These are phyloP conservation scores for Sphaerostilbella broomeana DNA, from an alignment of 2,329 filamentous ascomycete genomes.

Conservation along the genomic window DNA sequence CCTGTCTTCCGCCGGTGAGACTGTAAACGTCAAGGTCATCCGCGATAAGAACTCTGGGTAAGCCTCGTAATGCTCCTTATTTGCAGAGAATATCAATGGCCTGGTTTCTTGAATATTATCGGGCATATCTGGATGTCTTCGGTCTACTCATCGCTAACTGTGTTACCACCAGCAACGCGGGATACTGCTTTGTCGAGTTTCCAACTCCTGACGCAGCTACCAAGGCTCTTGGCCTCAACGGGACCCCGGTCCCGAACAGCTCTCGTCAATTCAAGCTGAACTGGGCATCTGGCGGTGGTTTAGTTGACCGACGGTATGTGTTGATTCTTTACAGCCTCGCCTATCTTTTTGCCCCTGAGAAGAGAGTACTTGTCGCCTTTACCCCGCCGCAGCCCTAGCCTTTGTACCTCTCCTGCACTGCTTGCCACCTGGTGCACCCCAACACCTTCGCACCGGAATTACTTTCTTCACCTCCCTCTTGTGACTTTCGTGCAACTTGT, in stretches of 20 bases:
- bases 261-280: slow-evolving; percentile 96
- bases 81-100: no score
- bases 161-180: slow-evolving; percentile 66
- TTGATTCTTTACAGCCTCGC: not conserved
- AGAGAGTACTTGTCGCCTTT: not conserved
- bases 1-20: slow-evolving; percentile 80
- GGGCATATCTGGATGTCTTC: no score
- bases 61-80: slow-evolving; percentile 19
- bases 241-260: slow-evolving; percentile 85
- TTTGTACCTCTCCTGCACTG: slow-evolving; percentile 1
- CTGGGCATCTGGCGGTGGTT: slow-evolving; percentile 94
- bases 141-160: no score
- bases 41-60: slow-evolving; percentile 98
- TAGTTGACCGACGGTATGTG: slow-evolving; percentile 81
- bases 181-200: slow-evolving; percentile 98
- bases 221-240: slow-evolving; percentile 87
- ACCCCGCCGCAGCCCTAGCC: not conserved
- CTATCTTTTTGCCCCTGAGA: not conserved
- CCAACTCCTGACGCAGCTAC: slow-evolving; percentile 72
- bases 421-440: not conserved
- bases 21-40: slow-evolving; percentile 98
- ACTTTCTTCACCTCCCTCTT: slow-evolving; percentile 10
- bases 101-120: no score
- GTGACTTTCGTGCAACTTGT: not conserved
- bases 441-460: slow-evolving; percentile 6